These are phyloP conservation scores for Sporothrix euskadiensis DNA, from an alignment of 2,329 filamentous ascomycete species.

Conservation along the genomic window DNA sequence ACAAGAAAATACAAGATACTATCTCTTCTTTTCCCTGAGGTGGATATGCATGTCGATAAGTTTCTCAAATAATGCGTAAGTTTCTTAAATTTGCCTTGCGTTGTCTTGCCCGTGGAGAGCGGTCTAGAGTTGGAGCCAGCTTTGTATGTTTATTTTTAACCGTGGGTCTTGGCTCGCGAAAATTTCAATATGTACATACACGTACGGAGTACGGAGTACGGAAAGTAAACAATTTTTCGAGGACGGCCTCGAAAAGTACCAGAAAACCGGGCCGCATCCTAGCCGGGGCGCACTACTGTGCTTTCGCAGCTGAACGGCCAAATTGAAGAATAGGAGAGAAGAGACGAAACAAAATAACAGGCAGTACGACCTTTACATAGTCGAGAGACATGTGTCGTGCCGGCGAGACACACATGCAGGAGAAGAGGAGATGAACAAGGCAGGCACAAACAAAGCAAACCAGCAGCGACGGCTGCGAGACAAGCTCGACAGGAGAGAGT, in stretches of 20 bases:
- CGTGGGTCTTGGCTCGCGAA: background rate
- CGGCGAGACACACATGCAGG: background rate
- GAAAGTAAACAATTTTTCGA: background rate
- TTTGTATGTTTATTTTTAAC: slow-evolving; percentile 8
- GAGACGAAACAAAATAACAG: background rate
- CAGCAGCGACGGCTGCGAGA: background rate
- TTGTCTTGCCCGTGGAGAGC: slow-evolving; percentile 4
- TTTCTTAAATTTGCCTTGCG: background rate
- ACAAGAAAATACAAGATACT: background rate
- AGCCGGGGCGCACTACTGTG: background rate
- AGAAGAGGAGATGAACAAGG: background rate
- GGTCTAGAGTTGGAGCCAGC: background rate
- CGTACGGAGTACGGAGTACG: too few species aligned
- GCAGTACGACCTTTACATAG: background rate
- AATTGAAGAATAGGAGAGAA: background rate
- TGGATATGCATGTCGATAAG: background rate
- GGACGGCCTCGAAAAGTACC: background rate
- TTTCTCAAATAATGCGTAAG: too few species aligned
- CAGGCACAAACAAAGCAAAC: background rate
- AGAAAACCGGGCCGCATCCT: slow-evolving; percentile 12
- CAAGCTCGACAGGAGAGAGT: background rate
- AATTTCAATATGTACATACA: background rate
- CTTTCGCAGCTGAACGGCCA: background rate
- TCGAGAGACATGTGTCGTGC: background rate
- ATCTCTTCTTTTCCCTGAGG: background rate